Conservation (phyloP, 495 filamentous ascomycete genomes). For the Xylaria flabelliformis region DNA sequence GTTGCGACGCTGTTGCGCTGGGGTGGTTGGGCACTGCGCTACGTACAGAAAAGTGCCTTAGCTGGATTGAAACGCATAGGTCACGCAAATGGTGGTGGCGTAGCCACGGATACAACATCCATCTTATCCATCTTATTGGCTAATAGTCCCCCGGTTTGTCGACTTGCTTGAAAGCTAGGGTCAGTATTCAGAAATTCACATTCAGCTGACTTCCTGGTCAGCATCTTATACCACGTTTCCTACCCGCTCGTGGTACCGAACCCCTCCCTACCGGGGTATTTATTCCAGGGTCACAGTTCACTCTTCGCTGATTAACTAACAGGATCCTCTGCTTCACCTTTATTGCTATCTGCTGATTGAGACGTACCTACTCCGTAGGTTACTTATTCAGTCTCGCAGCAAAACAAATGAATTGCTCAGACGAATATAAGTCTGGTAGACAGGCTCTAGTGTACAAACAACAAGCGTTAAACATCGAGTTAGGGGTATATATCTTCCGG, state of each 20-base stretch:
- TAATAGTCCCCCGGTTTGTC: neutral
- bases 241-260: neutral
- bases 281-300: neutral
- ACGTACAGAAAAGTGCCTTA: conserved; percentile 10
- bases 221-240: neutral
- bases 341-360: neutral
- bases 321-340: neutral
- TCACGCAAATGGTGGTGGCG: conserved; percentile 3
- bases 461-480: conserved; percentile 5
- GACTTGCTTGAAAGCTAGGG: neutral
- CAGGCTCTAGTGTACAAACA: conserved; percentile 8
- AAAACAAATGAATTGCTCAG: neutral
- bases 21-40: conserved; percentile 6
- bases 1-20: neutral
- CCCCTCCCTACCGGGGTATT: neutral
- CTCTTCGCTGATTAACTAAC: neutral
- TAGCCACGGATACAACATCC: neutral
- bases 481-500: conserved; percentile 28
- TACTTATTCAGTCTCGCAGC: neutral
- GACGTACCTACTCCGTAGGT: neutral
- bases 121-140: conserved; percentile 13
- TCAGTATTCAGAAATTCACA: neutral
- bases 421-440: neutral
- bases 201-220: conserved; percentile 4
- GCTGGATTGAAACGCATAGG: conserved; percentile 2